A percentile compares a stretch with the other conserved stretches of the same genome.
These are phyloP conservation scores for Kentomonas sorsogonicus DNA, from an alignment of 208 protist species.

Conservation along the genomic window DNA sequence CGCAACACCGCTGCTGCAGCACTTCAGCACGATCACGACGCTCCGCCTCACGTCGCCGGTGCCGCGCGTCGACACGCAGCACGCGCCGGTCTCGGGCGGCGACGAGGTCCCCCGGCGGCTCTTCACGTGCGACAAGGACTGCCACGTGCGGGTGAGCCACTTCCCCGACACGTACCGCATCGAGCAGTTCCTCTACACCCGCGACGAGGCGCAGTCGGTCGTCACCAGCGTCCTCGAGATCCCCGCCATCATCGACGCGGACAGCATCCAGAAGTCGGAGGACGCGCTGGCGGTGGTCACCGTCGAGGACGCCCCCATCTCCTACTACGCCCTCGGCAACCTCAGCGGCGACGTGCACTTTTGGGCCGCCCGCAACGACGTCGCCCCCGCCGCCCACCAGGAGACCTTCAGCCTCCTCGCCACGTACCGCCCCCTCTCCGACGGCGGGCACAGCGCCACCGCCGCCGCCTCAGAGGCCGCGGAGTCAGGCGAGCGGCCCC, in stretches of 20 bases:
- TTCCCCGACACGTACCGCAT: slow-evolving; percentile 77
- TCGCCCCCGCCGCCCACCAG: slow-evolving; percentile 19
- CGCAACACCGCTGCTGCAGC: slow-evolving; percentile 65
- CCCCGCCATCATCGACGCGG: slow-evolving; percentile 24
- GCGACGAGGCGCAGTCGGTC: slow-evolving; percentile 28
- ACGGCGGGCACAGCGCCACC: slow-evolving; percentile 5
- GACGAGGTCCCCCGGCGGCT: slow-evolving; percentile 37
- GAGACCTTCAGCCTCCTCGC: slow-evolving; percentile 32
- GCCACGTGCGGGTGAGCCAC: slow-evolving; percentile 69
- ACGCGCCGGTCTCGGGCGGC: slow-evolving; percentile 21
- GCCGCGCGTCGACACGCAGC: slow-evolving; percentile 26
- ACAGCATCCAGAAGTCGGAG: too few relatives aligned
- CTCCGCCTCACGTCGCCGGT: slow-evolving; percentile 60
- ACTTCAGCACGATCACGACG: slow-evolving; percentile 76
- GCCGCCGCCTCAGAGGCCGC: background rate
- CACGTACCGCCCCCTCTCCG: slow-evolving; percentile 19
- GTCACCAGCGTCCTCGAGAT: slow-evolving; percentile 76
- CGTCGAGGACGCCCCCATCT: slow-evolving; percentile 24
- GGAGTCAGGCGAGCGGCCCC: too few relatives aligned
- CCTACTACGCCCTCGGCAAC: slow-evolving; percentile 63
- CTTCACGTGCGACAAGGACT: slow-evolving; percentile 82
- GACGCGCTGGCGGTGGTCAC: slow-evolving; percentile 14
- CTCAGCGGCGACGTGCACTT: slow-evolving; percentile 56
- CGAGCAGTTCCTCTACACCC: slow-evolving; percentile 79
- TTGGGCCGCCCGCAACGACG: slow-evolving; percentile 66